Evolutionary conservation across 768 basidiomycete species (phyloP), one percentile per base, ranked within the genome.

Genomic region (Daedalea quercina): DNA sequence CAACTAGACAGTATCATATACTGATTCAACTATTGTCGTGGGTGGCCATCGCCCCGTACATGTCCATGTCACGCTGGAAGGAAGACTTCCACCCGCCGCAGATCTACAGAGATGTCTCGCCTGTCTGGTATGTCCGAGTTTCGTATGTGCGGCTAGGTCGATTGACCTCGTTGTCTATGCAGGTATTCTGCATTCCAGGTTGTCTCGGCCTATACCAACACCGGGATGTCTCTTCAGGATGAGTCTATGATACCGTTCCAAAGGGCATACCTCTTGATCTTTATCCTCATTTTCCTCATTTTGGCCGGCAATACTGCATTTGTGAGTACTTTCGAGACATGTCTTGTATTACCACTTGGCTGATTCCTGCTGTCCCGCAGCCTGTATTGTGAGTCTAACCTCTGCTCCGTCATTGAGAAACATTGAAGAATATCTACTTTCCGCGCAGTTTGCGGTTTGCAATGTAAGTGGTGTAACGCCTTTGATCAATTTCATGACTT

Each of bases 271-370:
- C 79, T 82, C 1, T 84, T 92, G 85, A 81, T 92, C 52, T 45
- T 90, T 25, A 65, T 82, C 49, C 71, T 93, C 76, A 73, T 82
- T 0, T 69, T 93, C 44, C 70, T 90, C 23, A 87, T 97, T 57
- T 67, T 97, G 44, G 93, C 91, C 46, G 95, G 95, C 9, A 97
- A 98, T 64, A 96, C 94, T 42, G 86, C 81, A 22, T 95, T 91
- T 63, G 94, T 95, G 61, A 76, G 92, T 85, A 3, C n/a, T 17
- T 35, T 44, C 26, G 44, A 33, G 9, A 50, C 35, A 41, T 53
- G 41, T 53, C 7, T 51, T 31, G 28, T 20, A 19, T 19, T 33
- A 15, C 7, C 20, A 13, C 12, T 13, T 3, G 17, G 11, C 26
- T 28, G 17, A 31, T 25, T 55, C 26, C 22, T 20, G 11, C n/a